Evolutionary conservation across 2,329 filamentous ascomycete species (phyloP).

Genomic region (Colletotrichum higginsianum): DNA sequence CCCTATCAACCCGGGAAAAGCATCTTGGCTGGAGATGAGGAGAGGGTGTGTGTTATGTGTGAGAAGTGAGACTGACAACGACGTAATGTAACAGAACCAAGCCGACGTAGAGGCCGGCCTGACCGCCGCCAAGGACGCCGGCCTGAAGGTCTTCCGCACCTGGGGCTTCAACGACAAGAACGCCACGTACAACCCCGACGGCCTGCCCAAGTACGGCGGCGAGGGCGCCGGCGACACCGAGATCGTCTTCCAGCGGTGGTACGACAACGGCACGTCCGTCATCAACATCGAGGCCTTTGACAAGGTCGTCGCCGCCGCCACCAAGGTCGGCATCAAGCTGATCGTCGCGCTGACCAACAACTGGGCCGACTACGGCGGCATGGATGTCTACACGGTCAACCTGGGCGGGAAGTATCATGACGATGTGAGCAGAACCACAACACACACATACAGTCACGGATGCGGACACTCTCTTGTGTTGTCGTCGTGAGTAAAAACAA

Average conservation of each 20-base stretch:
- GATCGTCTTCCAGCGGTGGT: conserved; percentile 63
- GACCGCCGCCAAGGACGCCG: conserved; percentile 61
- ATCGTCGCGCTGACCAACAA: conserved; percentile 67
- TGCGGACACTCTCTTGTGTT: too few relatives aligned
- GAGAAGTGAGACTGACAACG: not conserved
- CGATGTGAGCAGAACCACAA: conserved; percentile 51
- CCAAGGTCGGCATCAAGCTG: conserved; percentile 64
- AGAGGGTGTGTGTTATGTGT: too few relatives aligned
- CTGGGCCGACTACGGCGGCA: conserved; percentile 69
- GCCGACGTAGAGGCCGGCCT: conserved; percentile 63
- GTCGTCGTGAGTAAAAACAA: not conserved
- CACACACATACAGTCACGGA: too few relatives aligned
- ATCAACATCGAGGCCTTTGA: conserved; percentile 63
- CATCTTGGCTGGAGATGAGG: rapidly evolving
- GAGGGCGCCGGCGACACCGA: conserved; percentile 62
- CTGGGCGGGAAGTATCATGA: conserved; percentile 64
- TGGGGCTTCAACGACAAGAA: conserved; percentile 74
- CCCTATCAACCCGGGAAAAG: not conserved
- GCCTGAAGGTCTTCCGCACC: conserved; percentile 68
- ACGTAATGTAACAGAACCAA: conserved; percentile 54
- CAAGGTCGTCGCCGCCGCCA: conserved; percentile 64
- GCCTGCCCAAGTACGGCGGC: conserved; percentile 66
- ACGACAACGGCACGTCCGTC: conserved; percentile 59
- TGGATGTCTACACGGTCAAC: conserved; percentile 68
- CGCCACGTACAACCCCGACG: conserved; percentile 58